phyloP scores from a whole-genome alignment of 257 asterid species.

The Salvia rosmarinus region DNA sequence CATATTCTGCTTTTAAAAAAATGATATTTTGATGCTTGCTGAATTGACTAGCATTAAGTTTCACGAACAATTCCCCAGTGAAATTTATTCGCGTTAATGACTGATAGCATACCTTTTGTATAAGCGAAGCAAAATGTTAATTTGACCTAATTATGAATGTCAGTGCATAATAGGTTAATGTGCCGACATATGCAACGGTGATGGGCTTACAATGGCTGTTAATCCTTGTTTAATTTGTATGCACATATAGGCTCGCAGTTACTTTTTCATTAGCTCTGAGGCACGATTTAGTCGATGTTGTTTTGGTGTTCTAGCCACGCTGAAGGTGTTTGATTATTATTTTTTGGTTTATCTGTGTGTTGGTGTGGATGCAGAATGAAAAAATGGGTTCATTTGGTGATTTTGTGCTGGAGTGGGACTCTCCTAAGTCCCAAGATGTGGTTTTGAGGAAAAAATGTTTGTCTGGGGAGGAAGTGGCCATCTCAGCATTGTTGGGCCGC shows the following conservation, averaged over 20 bases:
- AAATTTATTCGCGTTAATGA: neutral
- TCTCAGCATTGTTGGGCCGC: conserved; percentile 71
- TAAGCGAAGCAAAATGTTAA: neutral
- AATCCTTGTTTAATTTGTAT: neutral
- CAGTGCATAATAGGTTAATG: neutral
- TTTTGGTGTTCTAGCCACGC: neutral
- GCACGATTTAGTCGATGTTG: neutral
- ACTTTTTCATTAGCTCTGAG: neutral
- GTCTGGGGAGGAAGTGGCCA: conserved; percentile 84
- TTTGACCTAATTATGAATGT: neutral
- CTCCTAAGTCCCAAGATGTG: conserved; percentile 66
- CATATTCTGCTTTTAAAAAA: neutral
- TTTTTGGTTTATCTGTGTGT: conserved; percentile 2
- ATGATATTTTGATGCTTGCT: neutral
- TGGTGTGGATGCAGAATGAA: conserved; percentile 45
- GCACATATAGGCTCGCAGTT: neutral
- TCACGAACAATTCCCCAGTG: neutral
- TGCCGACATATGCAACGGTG: neutral
- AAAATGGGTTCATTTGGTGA: conserved; percentile 62
- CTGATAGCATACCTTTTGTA: neutral
- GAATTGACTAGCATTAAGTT: neutral
- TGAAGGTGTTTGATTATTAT: too few relatives aligned
- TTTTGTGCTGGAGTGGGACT: conserved; percentile 79
- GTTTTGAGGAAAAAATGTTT: conserved; percentile 61
- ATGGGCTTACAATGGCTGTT: neutral